phyloP scores from a whole-genome alignment of 345 rosid genomes.

The Pistacia integerrima region DNA sequence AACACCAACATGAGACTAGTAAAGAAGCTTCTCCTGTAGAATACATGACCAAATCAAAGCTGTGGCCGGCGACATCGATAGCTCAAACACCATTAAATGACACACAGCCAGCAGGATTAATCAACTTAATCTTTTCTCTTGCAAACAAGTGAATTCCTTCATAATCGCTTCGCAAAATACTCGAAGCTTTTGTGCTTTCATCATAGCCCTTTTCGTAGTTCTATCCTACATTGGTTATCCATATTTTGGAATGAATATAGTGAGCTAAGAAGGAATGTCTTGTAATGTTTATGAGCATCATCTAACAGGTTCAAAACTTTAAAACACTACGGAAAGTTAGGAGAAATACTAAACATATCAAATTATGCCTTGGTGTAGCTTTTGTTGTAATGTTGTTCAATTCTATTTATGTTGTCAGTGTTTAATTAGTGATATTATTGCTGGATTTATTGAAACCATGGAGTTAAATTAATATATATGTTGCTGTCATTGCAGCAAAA shows the following conservation, averaged over 20 bases:
- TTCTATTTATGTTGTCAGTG: too few species aligned
- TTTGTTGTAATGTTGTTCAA: too few species aligned
- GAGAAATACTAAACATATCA: too few species aligned
- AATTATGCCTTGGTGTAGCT: too few species aligned
- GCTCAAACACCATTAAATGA: background rate
- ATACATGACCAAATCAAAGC: too few species aligned
- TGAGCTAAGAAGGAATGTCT: constrained; percentile 38
- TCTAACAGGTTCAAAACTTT: too few species aligned
- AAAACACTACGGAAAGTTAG: too few species aligned
- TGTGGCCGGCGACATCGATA: too few species aligned
- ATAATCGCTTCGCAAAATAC: constrained; percentile 53
- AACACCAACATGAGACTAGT: background rate
- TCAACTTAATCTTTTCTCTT: constrained; percentile 41
- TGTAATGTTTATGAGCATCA: too few species aligned
- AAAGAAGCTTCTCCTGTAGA: too few species aligned
- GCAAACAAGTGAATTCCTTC: constrained; percentile 55
- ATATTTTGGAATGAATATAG: constrained; percentile 30
- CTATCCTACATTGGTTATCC: constrained; percentile 45
- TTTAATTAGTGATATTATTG: too few species aligned
- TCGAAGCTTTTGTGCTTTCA: constrained; percentile 59
- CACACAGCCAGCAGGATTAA: background rate
- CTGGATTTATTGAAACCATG: background rate
- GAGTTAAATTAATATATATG: background rate
- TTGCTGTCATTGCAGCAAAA: background rate
- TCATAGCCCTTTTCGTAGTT: constrained; percentile 56